These are phyloP conservation scores for Venturiaceae sp. DNA, from an alignment of 2,329 filamentous ascomycete genomes.

Conservation along the genomic window DNA sequence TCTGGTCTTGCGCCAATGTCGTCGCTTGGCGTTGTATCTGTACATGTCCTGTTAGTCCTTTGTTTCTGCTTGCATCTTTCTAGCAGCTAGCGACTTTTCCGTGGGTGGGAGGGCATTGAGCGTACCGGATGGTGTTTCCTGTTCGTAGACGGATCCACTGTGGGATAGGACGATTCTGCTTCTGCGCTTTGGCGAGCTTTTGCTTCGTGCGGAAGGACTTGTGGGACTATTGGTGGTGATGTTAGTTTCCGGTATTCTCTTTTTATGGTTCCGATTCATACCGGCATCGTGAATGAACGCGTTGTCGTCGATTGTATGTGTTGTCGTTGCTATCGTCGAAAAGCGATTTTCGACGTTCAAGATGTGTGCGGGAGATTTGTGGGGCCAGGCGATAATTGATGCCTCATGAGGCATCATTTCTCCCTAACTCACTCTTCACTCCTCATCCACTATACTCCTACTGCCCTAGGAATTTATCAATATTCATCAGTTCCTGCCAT, in stretches of 20 bases:
- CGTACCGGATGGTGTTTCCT: slow-evolving; percentile 98
- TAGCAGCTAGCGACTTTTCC: not conserved
- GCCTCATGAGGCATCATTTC: not conserved
- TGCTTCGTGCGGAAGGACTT: slow-evolving; percentile 99
- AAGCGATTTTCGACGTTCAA: too few species aligned
- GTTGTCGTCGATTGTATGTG: slow-evolving; percentile 1
- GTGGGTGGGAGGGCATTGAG: not conserved
- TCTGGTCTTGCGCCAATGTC: slow-evolving; percentile 99
- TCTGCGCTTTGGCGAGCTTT: slow-evolving; percentile 99
- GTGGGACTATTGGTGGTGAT: slow-evolving; percentile 48
- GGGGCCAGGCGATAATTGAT: too few species aligned
- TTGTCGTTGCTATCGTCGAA: not conserved
- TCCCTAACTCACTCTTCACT: not conserved
- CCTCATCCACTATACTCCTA: not conserved
- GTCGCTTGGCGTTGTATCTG: slow-evolving; percentile 99
- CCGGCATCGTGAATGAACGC: slow-evolving; percentile 10
- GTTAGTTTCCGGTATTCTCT: not conserved
- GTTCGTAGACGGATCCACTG: slow-evolving; percentile 99
- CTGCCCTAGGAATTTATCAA: too few species aligned
- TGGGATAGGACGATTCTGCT: slow-evolving; percentile 99
- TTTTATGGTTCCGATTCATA: not conserved
- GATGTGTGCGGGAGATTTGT: too few species aligned
- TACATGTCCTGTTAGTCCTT: slow-evolving; percentile 8
- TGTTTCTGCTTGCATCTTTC: not conserved
- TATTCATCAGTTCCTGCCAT: not conserved